phyloP scores from a whole-genome alignment of 1,139 yeast genomes.

The Casaregolazyma lundiana region DNA sequence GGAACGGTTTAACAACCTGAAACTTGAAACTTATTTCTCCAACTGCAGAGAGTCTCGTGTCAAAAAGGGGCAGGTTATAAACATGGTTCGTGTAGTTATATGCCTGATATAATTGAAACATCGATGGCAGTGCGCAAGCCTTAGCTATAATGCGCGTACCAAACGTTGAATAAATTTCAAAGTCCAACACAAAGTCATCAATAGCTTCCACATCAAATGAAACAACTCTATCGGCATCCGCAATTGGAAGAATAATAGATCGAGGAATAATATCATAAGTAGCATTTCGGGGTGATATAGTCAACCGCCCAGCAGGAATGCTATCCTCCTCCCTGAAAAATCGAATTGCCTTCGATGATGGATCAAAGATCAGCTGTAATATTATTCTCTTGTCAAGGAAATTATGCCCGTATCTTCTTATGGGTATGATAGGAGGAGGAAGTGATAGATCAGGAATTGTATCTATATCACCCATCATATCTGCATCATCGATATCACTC shows the following conservation, averaged over 20 bases:
- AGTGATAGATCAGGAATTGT: conserved; percentile 83
- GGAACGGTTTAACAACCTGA: conserved; percentile 85
- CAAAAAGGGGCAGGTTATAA: conserved; percentile 68
- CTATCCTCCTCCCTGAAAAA: conserved; percentile 35
- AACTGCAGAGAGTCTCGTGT: conserved; percentile 71
- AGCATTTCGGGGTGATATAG: conserved; percentile 58
- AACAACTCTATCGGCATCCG: conserved; percentile 66
- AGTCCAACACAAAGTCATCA: conserved; percentile 73
- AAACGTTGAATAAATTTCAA: conserved; percentile 89
- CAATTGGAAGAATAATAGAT: conserved; percentile 72
- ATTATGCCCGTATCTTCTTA: conserved; percentile 91
- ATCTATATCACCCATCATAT: conserved; percentile 44
- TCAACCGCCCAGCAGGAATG: conserved; percentile 52
- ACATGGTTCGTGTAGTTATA: conserved; percentile 23
- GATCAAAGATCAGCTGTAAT: conserved; percentile 66
- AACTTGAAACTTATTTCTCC: conserved; percentile 77
- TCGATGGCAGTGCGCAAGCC: conserved; percentile 63
- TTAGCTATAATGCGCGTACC: conserved; percentile 92
- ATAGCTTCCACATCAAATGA: conserved; percentile 84
- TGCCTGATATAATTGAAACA: conserved; percentile 39
- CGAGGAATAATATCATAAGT: conserved; percentile 68
- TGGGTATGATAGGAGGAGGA: conserved; percentile 94
- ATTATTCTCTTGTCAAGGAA: conserved; percentile 79
- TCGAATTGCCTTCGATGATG: conserved; percentile 40
- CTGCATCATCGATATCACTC: conserved; percentile 15